A percentile compares a stretch with the other conserved stretches of the same genome.
Conservation (phyloP, 768 basidiomycete genomes). For the Roridomyces roridus region DNA sequence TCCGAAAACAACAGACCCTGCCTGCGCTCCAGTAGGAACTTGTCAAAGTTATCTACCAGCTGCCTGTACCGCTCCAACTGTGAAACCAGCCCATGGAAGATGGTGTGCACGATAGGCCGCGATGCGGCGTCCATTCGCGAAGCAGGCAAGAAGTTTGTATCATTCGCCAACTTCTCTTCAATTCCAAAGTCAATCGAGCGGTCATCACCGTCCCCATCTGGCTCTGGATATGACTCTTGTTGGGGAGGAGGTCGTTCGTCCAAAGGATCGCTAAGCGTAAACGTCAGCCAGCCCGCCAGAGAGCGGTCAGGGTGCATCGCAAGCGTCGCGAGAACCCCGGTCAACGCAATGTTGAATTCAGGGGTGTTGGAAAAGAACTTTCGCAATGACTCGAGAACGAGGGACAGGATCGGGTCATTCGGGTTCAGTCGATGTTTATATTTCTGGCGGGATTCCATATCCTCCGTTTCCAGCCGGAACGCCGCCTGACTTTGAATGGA, state of each 20-base stretch:
- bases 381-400: constrained; percentile 72
- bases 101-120: constrained; percentile 80
- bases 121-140: constrained; percentile 73
- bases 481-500: constrained; percentile 71
- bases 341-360: constrained; percentile 88
- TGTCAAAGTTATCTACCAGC: constrained; percentile 80
- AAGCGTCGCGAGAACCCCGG: constrained; percentile 79
- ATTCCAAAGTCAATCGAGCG: constrained; percentile 80
- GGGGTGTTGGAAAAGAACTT: constrained; percentile 87
- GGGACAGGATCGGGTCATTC: constrained; percentile 76
- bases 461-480: constrained; percentile 53
- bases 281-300: constrained; percentile 88
- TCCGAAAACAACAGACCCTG: constrained; percentile 91
- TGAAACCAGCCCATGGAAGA: constrained; percentile 79
- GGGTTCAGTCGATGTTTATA: constrained; percentile 79
- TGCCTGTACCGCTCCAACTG: constrained; percentile 85
- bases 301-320: constrained; percentile 88
- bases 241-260: constrained; percentile 17
- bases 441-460: constrained; percentile 47
- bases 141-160: constrained; percentile 65
- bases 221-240: constrained; percentile 26
- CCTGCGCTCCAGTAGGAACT: constrained; percentile 82
- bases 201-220: constrained; percentile 72
- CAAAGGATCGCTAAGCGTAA: constrained; percentile 52
- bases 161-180: constrained; percentile 66